Percentiles rank a stretch among this genome's conserved stretches.
Evolutionary conservation across 495 filamentous ascomycete genomes (phyloP).

Genomic region (Aspergillus panamensis): DNA sequence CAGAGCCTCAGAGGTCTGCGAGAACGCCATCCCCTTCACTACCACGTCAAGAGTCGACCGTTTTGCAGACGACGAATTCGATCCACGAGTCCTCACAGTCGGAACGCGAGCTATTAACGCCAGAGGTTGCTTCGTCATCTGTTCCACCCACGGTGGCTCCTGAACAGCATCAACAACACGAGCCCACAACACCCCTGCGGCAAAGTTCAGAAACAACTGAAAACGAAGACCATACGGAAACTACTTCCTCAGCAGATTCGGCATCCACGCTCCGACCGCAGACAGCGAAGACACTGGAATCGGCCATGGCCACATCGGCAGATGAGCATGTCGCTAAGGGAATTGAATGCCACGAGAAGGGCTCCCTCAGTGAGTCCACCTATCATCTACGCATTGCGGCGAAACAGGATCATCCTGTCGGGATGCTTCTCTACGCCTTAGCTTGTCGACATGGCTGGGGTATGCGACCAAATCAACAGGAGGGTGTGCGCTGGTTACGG

Average conservation of each 20-base stretch:
- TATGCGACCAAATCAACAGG: constrained; percentile 83
- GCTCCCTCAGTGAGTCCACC: constrained; percentile 83
- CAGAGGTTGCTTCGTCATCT: constrained; percentile 20
- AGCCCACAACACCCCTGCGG: constrained; percentile 27
- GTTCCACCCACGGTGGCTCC: constrained; percentile 4
- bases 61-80: constrained; percentile 38
- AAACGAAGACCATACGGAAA: constrained; percentile 43
- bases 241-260: constrained; percentile 60
- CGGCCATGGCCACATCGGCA: constrained; percentile 57
- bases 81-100: constrained; percentile 32
- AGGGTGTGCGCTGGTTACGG: constrained; percentile 86
- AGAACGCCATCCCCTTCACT: constrained; percentile 37
- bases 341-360: constrained; percentile 82
- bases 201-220: constrained; percentile 14
- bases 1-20: constrained; percentile 34
- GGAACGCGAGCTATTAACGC: constrained; percentile 16
- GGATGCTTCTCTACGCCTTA: constrained; percentile 92
- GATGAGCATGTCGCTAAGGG: constrained; percentile 88
- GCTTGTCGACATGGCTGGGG: constrained; percentile 99
- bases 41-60: constrained; percentile 18
- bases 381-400: constrained; percentile 94
- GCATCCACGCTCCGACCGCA: constrained; percentile 61
- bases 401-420: constrained; percentile 77
- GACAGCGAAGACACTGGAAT: constrained; percentile 42
- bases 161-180: constrained; percentile 33